phyloP scores from a whole-genome alignment of 2,329 filamentous ascomycete species.

The Colletotrichum phormii region DNA sequence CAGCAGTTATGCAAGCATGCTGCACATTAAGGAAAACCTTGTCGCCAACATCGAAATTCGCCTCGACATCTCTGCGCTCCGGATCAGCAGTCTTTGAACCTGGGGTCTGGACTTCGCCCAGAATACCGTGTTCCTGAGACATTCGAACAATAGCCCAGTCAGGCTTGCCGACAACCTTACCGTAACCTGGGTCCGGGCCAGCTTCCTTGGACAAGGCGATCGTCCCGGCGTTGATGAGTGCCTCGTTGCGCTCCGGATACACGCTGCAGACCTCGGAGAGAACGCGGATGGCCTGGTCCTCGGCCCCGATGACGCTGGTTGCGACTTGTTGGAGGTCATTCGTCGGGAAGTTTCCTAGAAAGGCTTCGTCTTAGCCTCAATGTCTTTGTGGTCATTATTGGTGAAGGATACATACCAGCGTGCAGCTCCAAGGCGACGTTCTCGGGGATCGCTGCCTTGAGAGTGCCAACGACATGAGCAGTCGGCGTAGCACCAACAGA shows the following conservation, averaged over 20 bases:
- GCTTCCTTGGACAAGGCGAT: slow-evolving; percentile 50
- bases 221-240: slow-evolving; percentile 50
- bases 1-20: slow-evolving; percentile 52
- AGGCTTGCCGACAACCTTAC: slow-evolving; percentile 43
- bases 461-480: slow-evolving; percentile 48
- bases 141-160: slow-evolving; percentile 49
- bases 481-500: slow-evolving; percentile 52
- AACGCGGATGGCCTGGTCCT: slow-evolving; percentile 47
- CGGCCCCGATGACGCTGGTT: slow-evolving; percentile 45
- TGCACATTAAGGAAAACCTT: slow-evolving; percentile 46
- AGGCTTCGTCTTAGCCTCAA: too few species aligned
- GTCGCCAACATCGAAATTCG: slow-evolving; percentile 48
- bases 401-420: slow-evolving; percentile 41
- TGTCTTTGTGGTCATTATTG: too few species aligned
- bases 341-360: slow-evolving; percentile 48
- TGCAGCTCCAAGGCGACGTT: slow-evolving; percentile 51
- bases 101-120: slow-evolving; percentile 33
- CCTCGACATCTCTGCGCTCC: slow-evolving; percentile 38
- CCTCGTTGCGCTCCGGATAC: slow-evolving; percentile 52
- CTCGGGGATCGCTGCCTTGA: slow-evolving; percentile 44
- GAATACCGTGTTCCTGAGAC: slow-evolving; percentile 53
- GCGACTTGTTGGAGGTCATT: slow-evolving; percentile 54
- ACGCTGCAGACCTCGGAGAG: slow-evolving; percentile 51
- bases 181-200: slow-evolving; percentile 45
- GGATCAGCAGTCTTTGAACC: slow-evolving; percentile 33